Evolutionary conservation across 768 basidiomycete genomes (phyloP).

Genomic region (Hygrocybe coccinea): DNA sequence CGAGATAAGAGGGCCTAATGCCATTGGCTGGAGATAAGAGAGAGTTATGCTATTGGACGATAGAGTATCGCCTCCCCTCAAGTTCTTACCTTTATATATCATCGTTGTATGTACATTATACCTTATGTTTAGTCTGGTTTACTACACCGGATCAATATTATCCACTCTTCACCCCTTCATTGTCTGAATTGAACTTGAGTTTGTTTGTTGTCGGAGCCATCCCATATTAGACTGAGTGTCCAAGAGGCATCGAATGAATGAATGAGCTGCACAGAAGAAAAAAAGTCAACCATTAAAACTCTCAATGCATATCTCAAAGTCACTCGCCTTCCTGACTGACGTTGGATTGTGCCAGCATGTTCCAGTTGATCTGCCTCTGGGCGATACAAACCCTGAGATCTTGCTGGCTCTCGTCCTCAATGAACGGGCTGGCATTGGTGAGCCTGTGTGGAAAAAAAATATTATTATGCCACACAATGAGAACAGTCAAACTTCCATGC

Average conservation of each 20-base stretch:
- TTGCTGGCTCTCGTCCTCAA: slow-evolving; percentile 60
- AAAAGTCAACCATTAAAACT: not conserved
- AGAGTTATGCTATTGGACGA: too few species aligned
- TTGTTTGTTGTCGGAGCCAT: too few species aligned
- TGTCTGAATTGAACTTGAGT: too few species aligned
- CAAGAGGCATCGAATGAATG: slow-evolving; percentile 67
- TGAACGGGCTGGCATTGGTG: slow-evolving; percentile 73
- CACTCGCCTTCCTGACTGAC: slow-evolving; percentile 48
- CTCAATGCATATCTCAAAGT: not conserved
- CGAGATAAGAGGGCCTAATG: too few species aligned
- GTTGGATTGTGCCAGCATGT: slow-evolving; percentile 33
- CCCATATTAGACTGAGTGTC: slow-evolving; percentile 53
- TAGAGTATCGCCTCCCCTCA: too few species aligned
- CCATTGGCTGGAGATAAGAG: too few species aligned
- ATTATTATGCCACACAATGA: not conserved
- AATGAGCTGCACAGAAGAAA: slow-evolving; percentile 41
- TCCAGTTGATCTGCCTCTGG: slow-evolving; percentile 60
- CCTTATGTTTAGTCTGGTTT: too few species aligned
- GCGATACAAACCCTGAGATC: slow-evolving; percentile 60
- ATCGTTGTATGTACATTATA: too few species aligned
- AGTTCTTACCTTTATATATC: too few species aligned
- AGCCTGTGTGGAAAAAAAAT: slow-evolving; percentile 45
- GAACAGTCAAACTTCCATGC: slow-evolving; percentile 17
- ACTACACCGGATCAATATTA: too few species aligned
- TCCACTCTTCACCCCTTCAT: too few species aligned